Evolutionary conservation across 2,329 filamentous ascomycete genomes (phyloP).

Genomic region (Exophiala sideris): DNA sequence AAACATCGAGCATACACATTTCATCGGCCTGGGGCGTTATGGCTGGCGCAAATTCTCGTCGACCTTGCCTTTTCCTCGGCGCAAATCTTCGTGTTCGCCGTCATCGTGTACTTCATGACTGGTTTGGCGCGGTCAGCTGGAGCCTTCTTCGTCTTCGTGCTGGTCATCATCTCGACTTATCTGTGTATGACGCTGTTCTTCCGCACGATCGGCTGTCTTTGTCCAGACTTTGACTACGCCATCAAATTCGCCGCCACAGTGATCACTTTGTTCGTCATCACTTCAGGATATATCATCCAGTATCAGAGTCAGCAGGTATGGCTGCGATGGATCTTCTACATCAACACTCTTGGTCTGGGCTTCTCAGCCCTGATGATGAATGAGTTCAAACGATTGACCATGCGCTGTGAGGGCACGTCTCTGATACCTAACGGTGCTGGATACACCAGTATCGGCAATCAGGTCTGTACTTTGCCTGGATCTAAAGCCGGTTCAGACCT

Average conservation of each 20-base stretch:
- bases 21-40: slow-evolving; percentile 75
- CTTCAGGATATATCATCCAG: slow-evolving; percentile 79
- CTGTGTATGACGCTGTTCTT: slow-evolving; percentile 75
- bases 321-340: slow-evolving; percentile 76
- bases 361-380: slow-evolving; percentile 83
- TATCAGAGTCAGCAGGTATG: slow-evolving; percentile 71
- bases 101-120: slow-evolving; percentile 79
- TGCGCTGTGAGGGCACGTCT: slow-evolving; percentile 66
- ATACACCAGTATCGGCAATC: slow-evolving; percentile 68
- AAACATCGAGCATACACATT: slow-evolving; percentile 83
- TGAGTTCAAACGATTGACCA: slow-evolving; percentile 67
- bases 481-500: slow-evolving; percentile 61
- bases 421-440: slow-evolving; percentile 68
- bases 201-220: slow-evolving; percentile 69
- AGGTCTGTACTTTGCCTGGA: slow-evolving; percentile 77
- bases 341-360: slow-evolving; percentile 70
- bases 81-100: slow-evolving; percentile 68
- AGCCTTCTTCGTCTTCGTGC: slow-evolving; percentile 73
- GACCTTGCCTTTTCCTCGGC: slow-evolving; percentile 69
- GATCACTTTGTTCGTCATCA: slow-evolving; percentile 78
- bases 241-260: slow-evolving; percentile 77
- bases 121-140: slow-evolving; percentile 66
- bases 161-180: slow-evolving; percentile 67
- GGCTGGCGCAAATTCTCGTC: slow-evolving; percentile 69
- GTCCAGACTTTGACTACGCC: slow-evolving; percentile 79